phyloP scores from a whole-genome alignment of 2,329 filamentous ascomycete genomes.

The Alternaria incomplexa region DNA sequence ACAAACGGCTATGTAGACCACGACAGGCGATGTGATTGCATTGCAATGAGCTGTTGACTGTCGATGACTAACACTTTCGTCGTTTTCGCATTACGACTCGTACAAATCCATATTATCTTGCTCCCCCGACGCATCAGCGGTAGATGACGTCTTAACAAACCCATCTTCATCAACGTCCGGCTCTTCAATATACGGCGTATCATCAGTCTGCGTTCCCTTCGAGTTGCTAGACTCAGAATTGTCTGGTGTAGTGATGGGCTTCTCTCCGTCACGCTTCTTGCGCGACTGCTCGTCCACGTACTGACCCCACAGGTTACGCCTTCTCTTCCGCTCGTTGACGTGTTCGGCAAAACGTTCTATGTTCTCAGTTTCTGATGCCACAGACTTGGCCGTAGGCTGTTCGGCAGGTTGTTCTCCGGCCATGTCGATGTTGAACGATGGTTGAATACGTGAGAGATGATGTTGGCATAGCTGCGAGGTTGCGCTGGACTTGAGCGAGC shows the following conservation, averaged over 20 bases:
- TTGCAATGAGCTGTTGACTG: background rate
- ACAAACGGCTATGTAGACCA: background rate
- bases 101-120: background rate
- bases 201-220: background rate
- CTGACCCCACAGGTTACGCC: background rate
- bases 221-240: background rate
- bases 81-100: background rate
- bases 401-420: background rate
- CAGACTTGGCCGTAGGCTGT: background rate
- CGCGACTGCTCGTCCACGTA: background rate
- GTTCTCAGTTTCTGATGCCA: background rate
- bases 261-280: background rate
- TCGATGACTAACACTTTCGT: background rate
- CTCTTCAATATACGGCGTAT: background rate
- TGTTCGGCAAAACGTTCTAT: background rate
- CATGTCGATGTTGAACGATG: background rate
- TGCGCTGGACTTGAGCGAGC: background rate
- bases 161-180: background rate
- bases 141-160: background rate
- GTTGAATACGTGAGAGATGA: background rate
- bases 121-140: fast-evolving
- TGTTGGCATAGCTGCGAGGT: background rate
- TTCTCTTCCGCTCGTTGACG: background rate
- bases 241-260: background rate
- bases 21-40: background rate